Percentiles rank a stretch among this genome's conserved stretches.
Conservation (phyloP, 2,329 filamentous ascomycete genomes). For the Zymoseptoria tritici region DNA sequence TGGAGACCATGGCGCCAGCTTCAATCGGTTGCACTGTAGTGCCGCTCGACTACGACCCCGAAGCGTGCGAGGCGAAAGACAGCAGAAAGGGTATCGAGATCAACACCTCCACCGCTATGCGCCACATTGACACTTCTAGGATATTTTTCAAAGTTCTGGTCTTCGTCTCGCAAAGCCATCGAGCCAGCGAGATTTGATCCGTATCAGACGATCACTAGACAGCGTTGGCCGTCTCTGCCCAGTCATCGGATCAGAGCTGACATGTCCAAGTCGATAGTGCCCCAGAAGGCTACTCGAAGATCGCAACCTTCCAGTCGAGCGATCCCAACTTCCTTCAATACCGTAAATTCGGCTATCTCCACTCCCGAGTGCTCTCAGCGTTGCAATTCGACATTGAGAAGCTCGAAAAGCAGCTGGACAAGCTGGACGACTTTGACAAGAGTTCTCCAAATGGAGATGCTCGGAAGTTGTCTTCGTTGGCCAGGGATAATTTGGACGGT, state of each 20-base stretch:
- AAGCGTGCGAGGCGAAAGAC: neutral
- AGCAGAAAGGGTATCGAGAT: neutral
- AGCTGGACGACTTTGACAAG: conserved; percentile 18
- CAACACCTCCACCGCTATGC: too few species aligned
- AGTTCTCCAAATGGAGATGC: conserved; percentile 1
- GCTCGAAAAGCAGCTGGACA: conserved; percentile 33
- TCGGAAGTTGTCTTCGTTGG: conserved; percentile 6
- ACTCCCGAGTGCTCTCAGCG: conserved; percentile 33
- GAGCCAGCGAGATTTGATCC: neutral
- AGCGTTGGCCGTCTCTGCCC: neutral
- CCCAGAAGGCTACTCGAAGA: conserved; percentile 33
- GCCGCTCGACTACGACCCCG: neutral
- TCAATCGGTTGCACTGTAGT: neutral
- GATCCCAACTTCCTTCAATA: conserved; percentile 36
- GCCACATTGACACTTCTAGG: neutral
- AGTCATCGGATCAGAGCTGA: neutral
- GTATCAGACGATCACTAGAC: neutral
- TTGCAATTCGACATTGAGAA: conserved; percentile 33
- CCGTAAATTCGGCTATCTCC: conserved; percentile 34
- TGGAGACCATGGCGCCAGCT: neutral
- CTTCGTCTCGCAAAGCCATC: neutral
- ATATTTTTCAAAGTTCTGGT: neutral
- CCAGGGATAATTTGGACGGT: conserved; percentile 12
- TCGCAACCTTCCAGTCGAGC: conserved; percentile 34
- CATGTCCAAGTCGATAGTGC: conserved; percentile 27